Evolutionary conservation across 108 stramenopile species (phyloP).

Genomic region (Pseudonitzschia pungens): DNA sequence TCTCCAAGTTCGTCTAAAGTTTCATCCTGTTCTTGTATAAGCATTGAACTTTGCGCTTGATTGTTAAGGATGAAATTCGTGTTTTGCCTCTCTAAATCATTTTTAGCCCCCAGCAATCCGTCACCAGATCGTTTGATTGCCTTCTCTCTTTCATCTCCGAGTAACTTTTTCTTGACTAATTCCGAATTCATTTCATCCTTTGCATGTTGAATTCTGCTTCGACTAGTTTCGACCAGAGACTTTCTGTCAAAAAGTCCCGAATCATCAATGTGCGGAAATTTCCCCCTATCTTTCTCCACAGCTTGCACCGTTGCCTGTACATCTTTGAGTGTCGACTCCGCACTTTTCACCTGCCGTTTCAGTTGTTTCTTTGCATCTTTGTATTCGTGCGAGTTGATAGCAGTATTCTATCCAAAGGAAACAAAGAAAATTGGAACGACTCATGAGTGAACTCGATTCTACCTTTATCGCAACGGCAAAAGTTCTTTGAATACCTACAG

Average conservation of each 20-base stretch:
- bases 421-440: neutral
- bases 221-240: constrained; percentile 53
- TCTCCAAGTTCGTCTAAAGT: constrained; percentile 78
- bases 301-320: constrained; percentile 67
- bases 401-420: constrained; percentile 52
- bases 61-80: constrained; percentile 39
- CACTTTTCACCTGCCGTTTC: constrained; percentile 72
- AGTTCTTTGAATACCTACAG: constrained; percentile 60
- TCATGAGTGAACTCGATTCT: neutral
- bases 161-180: constrained; percentile 56
- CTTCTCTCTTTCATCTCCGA: constrained; percentile 69
- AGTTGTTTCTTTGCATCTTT: constrained; percentile 77
- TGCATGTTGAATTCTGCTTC: constrained; percentile 44
- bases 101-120: constrained; percentile 40
- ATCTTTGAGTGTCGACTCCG: constrained; percentile 70
- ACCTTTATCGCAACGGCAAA: too few relatives aligned
- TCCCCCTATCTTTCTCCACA: constrained; percentile 58
- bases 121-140: constrained; percentile 48
- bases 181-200: constrained; percentile 68
- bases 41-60: constrained; percentile 71
- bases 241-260: constrained; percentile 59
- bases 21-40: constrained; percentile 86
- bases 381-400: constrained; percentile 63
- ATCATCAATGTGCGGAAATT: constrained; percentile 70
- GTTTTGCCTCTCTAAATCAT: constrained; percentile 41